Percentiles rank a stretch among this genome's conserved stretches.
phyloP scores from a whole-genome alignment of 306 rosid genomes.

The Glycyrrhiza uralensis region DNA sequence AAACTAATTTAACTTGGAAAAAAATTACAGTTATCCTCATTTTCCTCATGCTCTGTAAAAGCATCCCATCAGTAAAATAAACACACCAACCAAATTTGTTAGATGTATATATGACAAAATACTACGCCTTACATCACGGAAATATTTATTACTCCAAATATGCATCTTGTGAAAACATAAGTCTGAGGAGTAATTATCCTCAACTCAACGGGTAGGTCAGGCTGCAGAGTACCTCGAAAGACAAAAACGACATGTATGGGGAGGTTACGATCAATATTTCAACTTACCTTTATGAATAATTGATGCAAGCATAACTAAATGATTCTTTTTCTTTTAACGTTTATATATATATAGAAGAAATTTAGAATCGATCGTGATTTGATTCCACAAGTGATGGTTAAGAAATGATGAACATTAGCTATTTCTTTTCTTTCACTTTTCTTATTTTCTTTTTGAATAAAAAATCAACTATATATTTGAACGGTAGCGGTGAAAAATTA shows the following conservation, averaged over 20 bases:
- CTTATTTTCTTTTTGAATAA: background rate
- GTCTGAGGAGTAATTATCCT: slow-evolving; percentile 15
- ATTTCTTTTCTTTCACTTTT: background rate
- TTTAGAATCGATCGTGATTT: background rate
- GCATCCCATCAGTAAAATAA: background rate
- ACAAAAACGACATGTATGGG: background rate
- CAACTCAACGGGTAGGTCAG: slow-evolving; percentile 21
- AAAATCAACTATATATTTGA: background rate
- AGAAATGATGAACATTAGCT: background rate
- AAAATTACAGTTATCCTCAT: background rate
- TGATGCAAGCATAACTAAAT: background rate
- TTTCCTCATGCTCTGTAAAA: background rate
- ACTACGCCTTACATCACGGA: slow-evolving; percentile 5
- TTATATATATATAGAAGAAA: background rate
- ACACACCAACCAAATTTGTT: background rate
- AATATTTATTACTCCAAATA: slow-evolving; percentile 12
- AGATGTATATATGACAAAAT: slow-evolving; percentile 7
- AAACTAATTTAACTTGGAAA: background rate
- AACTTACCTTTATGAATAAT: background rate
- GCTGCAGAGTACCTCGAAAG: slow-evolving; percentile 6
- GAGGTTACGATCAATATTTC: slow-evolving; percentile 1
- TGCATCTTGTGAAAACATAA: slow-evolving; percentile 32
- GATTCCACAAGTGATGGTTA: background rate
- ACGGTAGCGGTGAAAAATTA: background rate
- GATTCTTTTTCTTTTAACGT: background rate